phyloP scores from a whole-genome alignment of 495 filamentous ascomycete species.

The Penicillium paxilli region DNA sequence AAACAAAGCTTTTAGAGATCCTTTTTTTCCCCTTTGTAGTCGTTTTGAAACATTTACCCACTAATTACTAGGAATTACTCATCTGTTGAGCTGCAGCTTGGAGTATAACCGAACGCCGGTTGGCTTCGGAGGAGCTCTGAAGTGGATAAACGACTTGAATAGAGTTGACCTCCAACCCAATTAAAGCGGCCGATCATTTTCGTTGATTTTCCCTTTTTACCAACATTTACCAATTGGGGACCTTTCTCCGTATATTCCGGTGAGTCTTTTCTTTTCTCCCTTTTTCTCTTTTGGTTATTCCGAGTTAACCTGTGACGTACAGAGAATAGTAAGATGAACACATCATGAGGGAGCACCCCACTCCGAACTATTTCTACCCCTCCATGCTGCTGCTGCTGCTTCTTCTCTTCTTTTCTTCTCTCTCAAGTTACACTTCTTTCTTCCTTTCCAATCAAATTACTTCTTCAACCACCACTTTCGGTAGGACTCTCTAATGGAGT shows the following conservation, averaged over 20 bases:
- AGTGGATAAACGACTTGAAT: slow-evolving; percentile 11
- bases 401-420: not conserved
- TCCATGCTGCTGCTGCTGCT: slow-evolving; percentile 10
- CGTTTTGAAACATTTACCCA: too few species aligned
- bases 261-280: slow-evolving; percentile 19
- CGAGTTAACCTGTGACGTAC: too few species aligned
- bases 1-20: too few species aligned
- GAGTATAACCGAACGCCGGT: slow-evolving; percentile 7
- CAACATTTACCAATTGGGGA: too few species aligned
- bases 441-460: not conserved
- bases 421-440: not conserved
- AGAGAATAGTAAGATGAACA: slow-evolving; percentile 18
- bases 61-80: too few species aligned
- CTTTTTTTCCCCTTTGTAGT: not conserved
- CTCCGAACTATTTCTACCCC: slow-evolving; percentile 22
- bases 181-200: not conserved
- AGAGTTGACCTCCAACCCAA: slow-evolving; percentile 11
- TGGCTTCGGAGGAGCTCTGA: slow-evolving; percentile 13
- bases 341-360: slow-evolving; percentile 9
- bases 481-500: slow-evolving; percentile 43
- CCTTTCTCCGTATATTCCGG: too few species aligned
- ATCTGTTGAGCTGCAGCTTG: not conserved
- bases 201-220: not conserved
- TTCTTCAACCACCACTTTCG: slow-evolving; percentile 17
- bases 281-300: too few species aligned